phyloP scores from a whole-genome alignment of 225 moss, liverwort and hornwort species.

The Sphagnum contortum region DNA sequence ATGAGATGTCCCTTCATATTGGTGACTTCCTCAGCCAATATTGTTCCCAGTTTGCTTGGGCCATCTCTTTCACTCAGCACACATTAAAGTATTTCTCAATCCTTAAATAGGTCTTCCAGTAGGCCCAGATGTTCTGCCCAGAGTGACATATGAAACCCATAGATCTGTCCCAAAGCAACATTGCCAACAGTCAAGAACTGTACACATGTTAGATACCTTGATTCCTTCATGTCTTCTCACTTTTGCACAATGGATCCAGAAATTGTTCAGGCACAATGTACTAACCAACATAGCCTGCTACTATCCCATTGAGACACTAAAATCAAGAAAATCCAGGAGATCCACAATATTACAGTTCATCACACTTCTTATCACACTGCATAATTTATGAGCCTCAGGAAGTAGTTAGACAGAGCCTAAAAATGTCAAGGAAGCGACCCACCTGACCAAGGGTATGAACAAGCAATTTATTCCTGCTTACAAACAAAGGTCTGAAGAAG shows the following conservation, averaged over 20 bases:
- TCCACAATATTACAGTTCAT: neutral
- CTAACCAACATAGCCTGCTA: too few species aligned
- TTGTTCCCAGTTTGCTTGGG: constrained; percentile 59
- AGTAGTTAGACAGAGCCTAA: neutral
- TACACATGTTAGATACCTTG: too few species aligned
- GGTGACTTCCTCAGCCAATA: constrained; percentile 57
- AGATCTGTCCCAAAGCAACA: constrained; percentile 31
- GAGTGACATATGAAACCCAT: constrained; percentile 64
- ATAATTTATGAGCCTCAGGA: neutral
- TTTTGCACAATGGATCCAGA: too few species aligned
- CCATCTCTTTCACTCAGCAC: constrained; percentile 54
- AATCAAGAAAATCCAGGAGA: neutral
- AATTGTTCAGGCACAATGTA: too few species aligned
- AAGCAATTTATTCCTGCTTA: constrained; percentile 23
- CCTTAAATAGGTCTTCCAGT: constrained; percentile 31
- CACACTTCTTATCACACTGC: neutral
- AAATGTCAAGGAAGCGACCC: neutral
- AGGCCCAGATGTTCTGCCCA: constrained; percentile 68
- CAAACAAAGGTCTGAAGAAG: too few species aligned
- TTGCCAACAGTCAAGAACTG: too few species aligned
- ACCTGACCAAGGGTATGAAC: constrained; percentile 78
- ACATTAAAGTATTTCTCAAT: constrained; percentile 47
- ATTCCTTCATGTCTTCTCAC: too few species aligned
- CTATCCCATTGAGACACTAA: too few species aligned
- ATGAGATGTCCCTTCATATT: constrained; percentile 64